Conservation (phyloP, 352 stramenopile species). For the Phytophthora idaei region DNA sequence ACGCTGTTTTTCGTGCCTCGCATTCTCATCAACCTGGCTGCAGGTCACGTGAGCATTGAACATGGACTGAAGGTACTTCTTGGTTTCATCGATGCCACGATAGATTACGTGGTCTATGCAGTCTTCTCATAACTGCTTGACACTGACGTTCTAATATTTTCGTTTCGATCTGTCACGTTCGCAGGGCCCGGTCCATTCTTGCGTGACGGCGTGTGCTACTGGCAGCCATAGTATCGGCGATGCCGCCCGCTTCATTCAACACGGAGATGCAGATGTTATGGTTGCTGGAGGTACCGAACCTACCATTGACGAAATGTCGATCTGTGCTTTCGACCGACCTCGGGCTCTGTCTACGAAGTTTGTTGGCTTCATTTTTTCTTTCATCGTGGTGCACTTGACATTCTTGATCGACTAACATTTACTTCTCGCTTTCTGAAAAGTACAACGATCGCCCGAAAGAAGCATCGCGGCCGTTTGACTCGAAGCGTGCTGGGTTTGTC, state of each 20-base stretch:
- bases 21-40: constrained; percentile 93
- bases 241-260: constrained; percentile 88
- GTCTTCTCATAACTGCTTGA: too few species aligned
- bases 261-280: constrained; percentile 95
- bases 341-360: constrained; percentile 93
- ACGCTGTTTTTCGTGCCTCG: constrained; percentile 95
- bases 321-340: constrained; percentile 95
- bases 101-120: too few species aligned
- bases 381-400: background rate
- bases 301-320: constrained; percentile 92
- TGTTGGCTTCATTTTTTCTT: too few species aligned
- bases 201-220: constrained; percentile 96
- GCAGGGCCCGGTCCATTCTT: constrained; percentile 96
- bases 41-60: constrained; percentile 91
- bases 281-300: constrained; percentile 96
- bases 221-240: constrained; percentile 97
- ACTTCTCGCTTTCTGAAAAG: constrained; percentile 23
- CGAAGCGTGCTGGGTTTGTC: constrained; percentile 96
- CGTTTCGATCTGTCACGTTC: too few species aligned
- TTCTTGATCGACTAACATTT: background rate
- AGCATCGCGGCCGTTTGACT: constrained; percentile 96
- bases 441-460: constrained; percentile 93
- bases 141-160: too few species aligned
- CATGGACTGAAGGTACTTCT: constrained; percentile 84
- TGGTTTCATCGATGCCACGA: background rate